These are phyloP conservation scores for Favolaschia claudopus DNA, from an alignment of 768 basidiomycete species.

Conservation along the genomic window DNA sequence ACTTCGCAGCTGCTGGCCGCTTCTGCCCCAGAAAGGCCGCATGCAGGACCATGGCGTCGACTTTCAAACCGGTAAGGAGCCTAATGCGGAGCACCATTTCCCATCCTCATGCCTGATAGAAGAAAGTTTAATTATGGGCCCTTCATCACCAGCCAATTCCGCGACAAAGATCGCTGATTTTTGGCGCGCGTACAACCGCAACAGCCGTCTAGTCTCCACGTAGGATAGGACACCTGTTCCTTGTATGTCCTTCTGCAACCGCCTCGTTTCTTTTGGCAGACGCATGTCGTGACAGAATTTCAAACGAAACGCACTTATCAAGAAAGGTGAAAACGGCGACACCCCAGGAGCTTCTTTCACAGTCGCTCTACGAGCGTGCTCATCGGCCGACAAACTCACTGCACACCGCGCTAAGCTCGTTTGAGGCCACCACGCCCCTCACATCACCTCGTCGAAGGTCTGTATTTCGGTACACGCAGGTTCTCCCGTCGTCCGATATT, in stretches of 20 bases:
- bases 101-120: conserved; percentile 17
- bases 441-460: conserved; percentile 9
- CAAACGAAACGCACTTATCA: neutral
- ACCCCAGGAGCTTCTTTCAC: conserved; percentile 8
- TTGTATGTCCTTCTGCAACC: neutral
- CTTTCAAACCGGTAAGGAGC: conserved; percentile 20
- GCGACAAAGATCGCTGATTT: neutral
- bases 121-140: conserved; percentile 10
- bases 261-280: conserved; percentile 11
- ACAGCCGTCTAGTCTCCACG: neutral
- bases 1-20: conserved; percentile 8
- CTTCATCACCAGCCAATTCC: conserved; percentile 4
- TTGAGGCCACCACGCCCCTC: neutral
- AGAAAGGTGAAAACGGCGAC: neutral
- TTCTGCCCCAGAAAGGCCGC: conserved; percentile 20
- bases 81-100: conserved; percentile 18
- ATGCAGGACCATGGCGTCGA: conserved; percentile 1
- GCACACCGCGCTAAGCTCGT: conserved; percentile 13
- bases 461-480: conserved; percentile 20
- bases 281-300: neutral
- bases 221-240: neutral
- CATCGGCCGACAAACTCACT: conserved; percentile 18
- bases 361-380: conserved; percentile 14
- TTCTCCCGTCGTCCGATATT: conserved; percentile 6
- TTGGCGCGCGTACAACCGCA: neutral